Percentiles rank a stretch among this genome's conserved stretches.
Conservation (phyloP, 2,329 filamentous ascomycete genomes). For the Sordariomycetes sp. region DNA sequence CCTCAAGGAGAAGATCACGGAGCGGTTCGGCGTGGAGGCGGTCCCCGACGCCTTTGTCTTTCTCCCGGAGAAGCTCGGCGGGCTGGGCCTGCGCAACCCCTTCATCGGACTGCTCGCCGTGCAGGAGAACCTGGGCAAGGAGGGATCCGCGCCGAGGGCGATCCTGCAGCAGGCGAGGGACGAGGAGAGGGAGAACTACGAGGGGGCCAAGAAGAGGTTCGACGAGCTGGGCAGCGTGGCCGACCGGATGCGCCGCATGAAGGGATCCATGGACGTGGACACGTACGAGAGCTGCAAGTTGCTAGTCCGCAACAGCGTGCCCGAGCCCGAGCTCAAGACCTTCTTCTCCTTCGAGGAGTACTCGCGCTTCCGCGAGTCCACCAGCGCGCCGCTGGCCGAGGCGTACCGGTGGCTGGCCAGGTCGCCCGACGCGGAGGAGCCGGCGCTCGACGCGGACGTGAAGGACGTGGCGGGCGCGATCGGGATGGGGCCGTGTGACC, state of each 20-base stretch:
- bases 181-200: background rate
- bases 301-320: background rate
- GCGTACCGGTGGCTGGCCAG: background rate
- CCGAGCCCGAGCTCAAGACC: background rate
- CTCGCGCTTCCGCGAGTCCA: background rate
- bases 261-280: background rate
- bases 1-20: slow-evolving; percentile 37
- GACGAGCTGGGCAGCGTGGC: background rate
- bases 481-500: background rate
- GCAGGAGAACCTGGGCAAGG: slow-evolving; percentile 17
- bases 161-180: background rate
- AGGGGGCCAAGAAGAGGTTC: background rate
- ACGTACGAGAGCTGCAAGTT: background rate
- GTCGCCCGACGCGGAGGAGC: background rate
- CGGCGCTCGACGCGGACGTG: background rate
- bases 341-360: background rate
- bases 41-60: slow-evolving; percentile 34
- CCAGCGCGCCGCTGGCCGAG: background rate
- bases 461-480: background rate
- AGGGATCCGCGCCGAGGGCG: background rate
- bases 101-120: slow-evolving; percentile 30
- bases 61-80: slow-evolving; percentile 32
- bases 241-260: background rate
- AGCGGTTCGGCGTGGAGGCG: slow-evolving; percentile 35
- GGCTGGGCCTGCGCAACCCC: slow-evolving; percentile 32